Percentiles rank a stretch among this genome's conserved stretches.
phyloP scores from a whole-genome alignment of 768 basidiomycete species.

The Pleurotus eryngii region DNA sequence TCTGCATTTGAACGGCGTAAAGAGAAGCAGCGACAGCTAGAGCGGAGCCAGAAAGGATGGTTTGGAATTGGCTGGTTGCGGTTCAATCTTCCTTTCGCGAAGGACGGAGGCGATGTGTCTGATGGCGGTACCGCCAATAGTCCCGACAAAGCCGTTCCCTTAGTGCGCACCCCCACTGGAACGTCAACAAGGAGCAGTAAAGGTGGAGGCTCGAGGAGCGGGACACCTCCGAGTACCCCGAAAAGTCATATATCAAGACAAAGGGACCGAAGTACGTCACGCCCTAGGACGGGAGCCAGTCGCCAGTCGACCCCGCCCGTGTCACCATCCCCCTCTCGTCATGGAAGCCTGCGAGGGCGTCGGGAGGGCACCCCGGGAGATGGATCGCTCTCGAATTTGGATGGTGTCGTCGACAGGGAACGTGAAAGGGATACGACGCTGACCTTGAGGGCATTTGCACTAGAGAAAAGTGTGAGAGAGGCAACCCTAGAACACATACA shows the following conservation, averaged over 20 bases:
- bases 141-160: not conserved
- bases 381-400: not conserved
- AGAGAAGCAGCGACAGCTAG: constrained; percentile 54
- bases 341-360: not conserved
- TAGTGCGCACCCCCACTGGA: constrained; percentile 1
- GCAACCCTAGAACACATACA: not conserved
- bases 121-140: not conserved
- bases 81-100: not conserved
- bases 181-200: constrained; percentile 22
- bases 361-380: not conserved
- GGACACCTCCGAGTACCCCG: constrained; percentile 28
- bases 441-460: constrained; percentile 1
- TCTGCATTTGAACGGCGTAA: constrained; percentile 79
- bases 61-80: constrained; percentile 22
- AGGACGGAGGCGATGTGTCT: not conserved
- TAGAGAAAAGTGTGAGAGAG: constrained; percentile 6
- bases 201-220: constrained; percentile 29
- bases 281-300: not conserved
- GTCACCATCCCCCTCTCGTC: constrained; percentile 3
- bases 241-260: constrained; percentile 7
- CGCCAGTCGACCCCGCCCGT: constrained; percentile 5
- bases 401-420: not conserved
- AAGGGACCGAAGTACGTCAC: constrained; percentile 3
- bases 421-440: constrained; percentile 1
- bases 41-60: constrained; percentile 25